A percentile compares a stretch with the other conserved stretches of the same genome.
phyloP scores from a whole-genome alignment of 805 yeast species.

The Ogataea philodendri region DNA sequence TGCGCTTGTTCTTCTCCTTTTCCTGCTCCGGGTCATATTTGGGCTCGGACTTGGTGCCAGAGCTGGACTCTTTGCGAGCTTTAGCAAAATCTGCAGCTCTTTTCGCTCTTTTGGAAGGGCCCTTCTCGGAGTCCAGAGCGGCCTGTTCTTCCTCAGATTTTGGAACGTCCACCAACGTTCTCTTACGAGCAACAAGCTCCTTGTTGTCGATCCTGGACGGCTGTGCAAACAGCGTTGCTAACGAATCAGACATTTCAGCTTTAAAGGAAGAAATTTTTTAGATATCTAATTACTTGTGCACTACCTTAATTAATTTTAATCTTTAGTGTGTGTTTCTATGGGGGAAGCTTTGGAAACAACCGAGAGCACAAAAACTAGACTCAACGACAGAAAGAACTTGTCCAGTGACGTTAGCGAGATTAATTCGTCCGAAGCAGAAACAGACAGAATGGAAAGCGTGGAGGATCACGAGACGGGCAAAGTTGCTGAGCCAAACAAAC shows the following conservation, averaged over 20 bases:
- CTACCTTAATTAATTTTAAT: slow-evolving; percentile 6
- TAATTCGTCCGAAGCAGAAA: slow-evolving; percentile 80
- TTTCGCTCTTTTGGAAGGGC: slow-evolving; percentile 24
- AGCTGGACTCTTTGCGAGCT: slow-evolving; percentile 4
- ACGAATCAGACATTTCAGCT: slow-evolving; percentile 9
- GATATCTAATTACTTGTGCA: slow-evolving; percentile 11
- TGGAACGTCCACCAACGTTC: slow-evolving; percentile 22
- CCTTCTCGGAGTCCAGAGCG: slow-evolving; percentile 24
- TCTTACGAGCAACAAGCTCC: slow-evolving; percentile 29
- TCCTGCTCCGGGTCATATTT: slow-evolving; percentile 59
- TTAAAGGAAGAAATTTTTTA: slow-evolving; percentile 6
- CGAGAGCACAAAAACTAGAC: slow-evolving; percentile 7
- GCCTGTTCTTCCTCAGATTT: slow-evolving; percentile 21
- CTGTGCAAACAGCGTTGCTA: slow-evolving; percentile 35
- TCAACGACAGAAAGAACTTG: slow-evolving; percentile 15
- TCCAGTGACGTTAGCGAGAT: slow-evolving; percentile 23
- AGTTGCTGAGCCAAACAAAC: slow-evolving; percentile 35
- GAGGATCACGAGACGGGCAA: slow-evolving; percentile 54
- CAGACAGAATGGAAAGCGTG: slow-evolving; percentile 71
- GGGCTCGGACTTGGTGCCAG: slow-evolving; percentile 35
- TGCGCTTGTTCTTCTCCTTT: slow-evolving; percentile 75
- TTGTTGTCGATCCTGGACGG: slow-evolving; percentile 46
- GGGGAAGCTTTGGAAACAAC: slow-evolving; percentile 10
- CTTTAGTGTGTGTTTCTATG: slow-evolving; percentile 8
- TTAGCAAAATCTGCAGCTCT: slow-evolving; percentile 11